Base-by-base conservation (phyloP, 345 rosid species). In the Gossypium rotundifolium region DNA sequence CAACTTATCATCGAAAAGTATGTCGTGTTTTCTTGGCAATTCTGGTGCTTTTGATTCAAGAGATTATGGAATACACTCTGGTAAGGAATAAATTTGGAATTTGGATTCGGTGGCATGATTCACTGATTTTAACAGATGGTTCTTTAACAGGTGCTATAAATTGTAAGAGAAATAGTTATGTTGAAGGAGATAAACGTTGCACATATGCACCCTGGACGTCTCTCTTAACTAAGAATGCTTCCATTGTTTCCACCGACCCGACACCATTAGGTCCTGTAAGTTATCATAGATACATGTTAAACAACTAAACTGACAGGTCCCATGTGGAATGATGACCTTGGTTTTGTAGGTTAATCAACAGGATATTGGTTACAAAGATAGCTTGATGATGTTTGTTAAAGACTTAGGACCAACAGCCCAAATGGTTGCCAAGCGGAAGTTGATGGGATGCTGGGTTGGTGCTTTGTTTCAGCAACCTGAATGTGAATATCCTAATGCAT, bases 341-440 rank as follows among this genome's bases (percentile, higher is more conserved):
- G 51, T 73, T 76, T 3, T 70, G 67, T 69, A 89, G 90, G 82
- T 80, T 71, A 73, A 78, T 58, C 81, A 75, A 77, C 78, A 66
- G 73, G 78, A 76, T 20, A 75, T 74, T 29, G 64, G 84, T 46
- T 88, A 86, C 70, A 27, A 51, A 53, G 78, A 87, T 72, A 78
- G 85, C 75, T 79, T 88, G 68, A 78, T 74, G 87, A 14, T 76
- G 73, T 88, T 86, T 71, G 79, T 74, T 60, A 83, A 78, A 77
- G 82, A 82, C 77, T 78, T 90, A 44, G 94, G 90, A 49, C 85
- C 88, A 57, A 82, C 84, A 11, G 89, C 81, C 17, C 79, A 67
- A 73, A 85, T 71, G 78, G 62, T 87, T 42, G 85, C 90, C 7
- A 29, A 61, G 45, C 71, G 70, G 69, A 90, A 88, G 66, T 61